Conservation (phyloP, 352 stramenopile species). For the Globisporangium yorkense region DNA sequence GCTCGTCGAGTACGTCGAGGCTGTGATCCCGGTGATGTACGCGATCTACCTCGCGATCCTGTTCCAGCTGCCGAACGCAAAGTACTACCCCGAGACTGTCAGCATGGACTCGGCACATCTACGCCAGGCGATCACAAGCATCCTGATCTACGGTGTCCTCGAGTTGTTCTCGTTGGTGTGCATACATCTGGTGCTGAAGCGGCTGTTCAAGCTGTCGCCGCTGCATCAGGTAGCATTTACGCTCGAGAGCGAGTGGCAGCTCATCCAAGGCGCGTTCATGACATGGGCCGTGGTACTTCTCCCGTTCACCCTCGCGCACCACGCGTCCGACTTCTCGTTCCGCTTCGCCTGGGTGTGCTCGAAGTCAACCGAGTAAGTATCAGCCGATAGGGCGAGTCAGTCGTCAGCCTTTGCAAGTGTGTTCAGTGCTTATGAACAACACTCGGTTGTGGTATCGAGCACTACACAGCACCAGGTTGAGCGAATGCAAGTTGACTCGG, state of each 20-base stretch:
- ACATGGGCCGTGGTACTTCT: neutral
- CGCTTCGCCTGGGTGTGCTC: neutral
- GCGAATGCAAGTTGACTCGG: too few relatives aligned
- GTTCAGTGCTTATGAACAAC: too few relatives aligned
- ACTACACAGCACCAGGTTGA: too few relatives aligned
- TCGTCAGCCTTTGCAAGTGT: too few relatives aligned
- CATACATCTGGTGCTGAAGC: constrained; percentile 1
- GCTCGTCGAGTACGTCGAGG: constrained; percentile 11
- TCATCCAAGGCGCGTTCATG: constrained; percentile 4
- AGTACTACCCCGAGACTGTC: constrained; percentile 5
- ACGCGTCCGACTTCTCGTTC: constrained; percentile 1
- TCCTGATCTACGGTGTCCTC: constrained; percentile 3
- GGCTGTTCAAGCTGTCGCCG: constrained; percentile 4
- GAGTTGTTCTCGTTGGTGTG: constrained; percentile 3
- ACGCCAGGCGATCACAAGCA: neutral
- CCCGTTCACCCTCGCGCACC: constrained; percentile 5
- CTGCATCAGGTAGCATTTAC: constrained; percentile 7
- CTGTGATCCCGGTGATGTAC: constrained; percentile 5
- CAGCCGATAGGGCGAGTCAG: too few relatives aligned
- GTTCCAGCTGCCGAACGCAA: constrained; percentile 5
- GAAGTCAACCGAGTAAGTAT: too few relatives aligned
- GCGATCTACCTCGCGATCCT: neutral
- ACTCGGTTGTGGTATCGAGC: too few relatives aligned
- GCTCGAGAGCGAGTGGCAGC: constrained; percentile 4
- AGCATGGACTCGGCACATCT: neutral